phyloP scores from a whole-genome alignment of 2,329 filamentous ascomycete species.

The Didymella lethalis region DNA sequence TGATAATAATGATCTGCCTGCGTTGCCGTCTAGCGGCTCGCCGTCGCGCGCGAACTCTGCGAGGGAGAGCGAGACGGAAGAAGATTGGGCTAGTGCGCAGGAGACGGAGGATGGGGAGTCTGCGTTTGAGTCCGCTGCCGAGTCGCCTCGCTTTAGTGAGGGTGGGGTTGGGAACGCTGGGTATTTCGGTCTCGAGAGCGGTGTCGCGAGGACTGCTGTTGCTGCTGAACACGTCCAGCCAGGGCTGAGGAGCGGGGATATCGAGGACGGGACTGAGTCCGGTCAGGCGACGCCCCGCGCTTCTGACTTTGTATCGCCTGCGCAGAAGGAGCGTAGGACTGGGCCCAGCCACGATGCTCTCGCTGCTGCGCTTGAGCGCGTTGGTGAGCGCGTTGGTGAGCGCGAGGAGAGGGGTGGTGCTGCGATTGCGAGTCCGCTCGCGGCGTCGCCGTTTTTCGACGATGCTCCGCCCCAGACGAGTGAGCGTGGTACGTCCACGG shows the following conservation, averaged over 20 bases:
- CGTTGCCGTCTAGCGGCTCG: slow-evolving; percentile 58
- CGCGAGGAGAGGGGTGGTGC: slow-evolving; percentile 5
- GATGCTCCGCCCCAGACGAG: slow-evolving; percentile 19
- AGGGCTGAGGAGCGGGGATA: slow-evolving; percentile 23
- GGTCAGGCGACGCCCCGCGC: slow-evolving; percentile 75
- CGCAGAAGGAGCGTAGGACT: slow-evolving; percentile 4
- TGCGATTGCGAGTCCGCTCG: slow-evolving; percentile 26
- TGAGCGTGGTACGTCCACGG: slow-evolving; percentile 12
- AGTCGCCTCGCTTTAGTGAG: slow-evolving; percentile 42
- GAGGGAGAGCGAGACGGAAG: slow-evolving; percentile 50
- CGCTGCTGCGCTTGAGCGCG: slow-evolving; percentile 35
- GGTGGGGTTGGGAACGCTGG: slow-evolving; percentile 21
- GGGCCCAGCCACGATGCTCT: slow-evolving; percentile 34
- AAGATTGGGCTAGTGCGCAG: slow-evolving; percentile 45
- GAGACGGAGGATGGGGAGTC: slow-evolving; percentile 55
- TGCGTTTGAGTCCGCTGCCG: slow-evolving; percentile 46
- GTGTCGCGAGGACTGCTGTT: too few relatives aligned
- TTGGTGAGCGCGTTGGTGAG: slow-evolving; percentile 26
- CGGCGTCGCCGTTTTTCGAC: slow-evolving; percentile 35
- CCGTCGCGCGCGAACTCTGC: slow-evolving; percentile 47
- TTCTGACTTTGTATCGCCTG: slow-evolving; percentile 54
- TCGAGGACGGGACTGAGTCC: slow-evolving; percentile 61
- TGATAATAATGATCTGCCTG: slow-evolving; percentile 57
- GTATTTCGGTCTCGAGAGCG: slow-evolving; percentile 28
- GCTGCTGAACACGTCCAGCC: not conserved